Evolutionary conservation across 2,329 filamentous ascomycete genomes (phyloP), one percentile per base, ranked within the genome.

Genomic region (Lanzia echinophila): DNA sequence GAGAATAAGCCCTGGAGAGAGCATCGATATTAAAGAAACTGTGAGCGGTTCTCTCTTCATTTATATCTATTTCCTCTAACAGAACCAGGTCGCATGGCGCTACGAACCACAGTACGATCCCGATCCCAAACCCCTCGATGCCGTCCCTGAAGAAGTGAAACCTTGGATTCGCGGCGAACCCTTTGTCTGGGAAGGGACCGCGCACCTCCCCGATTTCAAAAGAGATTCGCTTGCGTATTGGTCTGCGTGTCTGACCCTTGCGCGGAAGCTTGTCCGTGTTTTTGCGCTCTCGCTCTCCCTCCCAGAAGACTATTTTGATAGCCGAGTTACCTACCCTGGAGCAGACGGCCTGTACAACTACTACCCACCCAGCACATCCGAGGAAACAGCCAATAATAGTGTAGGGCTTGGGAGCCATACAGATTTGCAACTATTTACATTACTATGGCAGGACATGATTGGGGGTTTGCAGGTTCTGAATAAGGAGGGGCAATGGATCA

Each of bases 221-320:
- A 58, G 71, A 0, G 72, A 73, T 15, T 67, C 73, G 2, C 60
- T 79, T 8, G 59, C 60, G 1, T 79, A 82, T 61, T 81, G 75
- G 70, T 63, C 68, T 19, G 65, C 70, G 6, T 77, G 76, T 36
- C 68, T 84, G 11, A 68, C 59, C 0, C 69, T 84, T 1, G 75
- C 79, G 1, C 71, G 81, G 20, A 72, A 70, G 34, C 63, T 84
- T 32, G 73, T 79, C 2, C 69, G 71, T 4, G 67, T 74, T 6
- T 81, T 84, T 60, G 79, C 81, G 0, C 69, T 84, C 2, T 75
- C 75, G 4, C 70, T 84, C 2, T 72, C 73, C 11, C 68, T 83
- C 3, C 71, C 74, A 0, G 80, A 84, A 60, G 62, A 73, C 33
- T 76, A 77, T 52, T 83, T 83, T 61, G 79, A 83, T 56, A 67